Evolutionary conservation across 495 filamentous ascomycete species (phyloP), one percentile per base, ranked within the genome.

Genomic region (Aspergillus affinis): DNA sequence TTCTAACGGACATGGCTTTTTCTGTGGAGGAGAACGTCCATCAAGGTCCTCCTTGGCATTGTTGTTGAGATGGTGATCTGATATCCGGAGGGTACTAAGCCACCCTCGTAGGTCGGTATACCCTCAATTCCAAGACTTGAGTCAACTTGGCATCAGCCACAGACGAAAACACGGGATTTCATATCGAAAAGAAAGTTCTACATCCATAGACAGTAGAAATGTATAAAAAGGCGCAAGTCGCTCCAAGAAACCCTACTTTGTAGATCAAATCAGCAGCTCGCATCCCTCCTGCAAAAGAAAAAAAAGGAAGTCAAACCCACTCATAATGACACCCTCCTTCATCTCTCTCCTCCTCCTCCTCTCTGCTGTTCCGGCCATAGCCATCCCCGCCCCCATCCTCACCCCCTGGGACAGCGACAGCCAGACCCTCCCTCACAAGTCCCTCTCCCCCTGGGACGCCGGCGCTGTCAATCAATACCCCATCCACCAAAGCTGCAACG

Each of bases 401-500:
- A 15, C 21, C 45, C 30, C 36, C 29, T 23, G 45, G 7, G 9
- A 21, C 26, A 29, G 17, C 20, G 27, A 52, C 20, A 52, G 21
- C 32, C 30, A 23, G 36, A 36, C 5, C 46, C 47, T 21, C 13
- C 23, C 23, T 44, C 48, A 12, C 26, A 32, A 21, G n/a, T 48
- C 44, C 23, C 49, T 26, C 18, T 36, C 63, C 27, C 58, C 65
- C 18, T 71, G 68, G 68, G 57, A 71, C 19, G 57, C 57, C 13
- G 66, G 68, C 0, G 66, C 61, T 10, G 60, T 67, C 23, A 65
- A 49, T 15, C 57, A 65, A 26, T 82, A 73, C 58, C 69, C 78
- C 1, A 85, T 86, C 69, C 82, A 85, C 59, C 58, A 66, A 20
- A 84, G 81, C 48, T 86, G 84, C 73, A 85, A 86, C 62, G 61